Conservation (phyloP, 2,329 filamentous ascomycete species). For the Colletotrichum higginsianum region DNA sequence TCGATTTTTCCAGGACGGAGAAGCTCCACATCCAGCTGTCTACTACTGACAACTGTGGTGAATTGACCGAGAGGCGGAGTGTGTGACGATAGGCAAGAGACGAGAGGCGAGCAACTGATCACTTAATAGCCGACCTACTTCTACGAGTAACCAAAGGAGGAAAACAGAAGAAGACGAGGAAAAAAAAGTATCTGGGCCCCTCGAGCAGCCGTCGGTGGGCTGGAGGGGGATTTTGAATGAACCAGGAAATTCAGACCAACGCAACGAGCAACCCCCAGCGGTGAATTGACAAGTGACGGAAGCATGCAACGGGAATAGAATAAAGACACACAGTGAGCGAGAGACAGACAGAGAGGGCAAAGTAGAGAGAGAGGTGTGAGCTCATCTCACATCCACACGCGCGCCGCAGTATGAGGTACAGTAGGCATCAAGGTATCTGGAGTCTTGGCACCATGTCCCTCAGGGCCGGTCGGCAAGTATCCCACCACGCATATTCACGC, state of each 20-base stretch:
- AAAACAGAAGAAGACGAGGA: neutral
- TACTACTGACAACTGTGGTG: neutral
- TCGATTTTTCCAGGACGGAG: slow-evolving; percentile 38
- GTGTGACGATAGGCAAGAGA: neutral
- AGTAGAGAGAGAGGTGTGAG: slow-evolving; percentile 41
- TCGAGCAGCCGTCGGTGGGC: slow-evolving; percentile 30
- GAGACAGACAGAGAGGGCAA: neutral
- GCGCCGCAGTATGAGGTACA: neutral
- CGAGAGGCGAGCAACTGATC: neutral
- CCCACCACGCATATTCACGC: neutral
- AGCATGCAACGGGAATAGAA: slow-evolving; percentile 33
- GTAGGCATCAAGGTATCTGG: slow-evolving; percentile 12
- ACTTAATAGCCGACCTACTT: neutral
- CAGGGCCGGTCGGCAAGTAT: neutral
- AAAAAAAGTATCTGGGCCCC: neutral
- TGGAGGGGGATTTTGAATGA: slow-evolving; percentile 41
- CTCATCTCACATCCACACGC: slow-evolving; percentile 35
- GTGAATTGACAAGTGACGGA: slow-evolving; percentile 41
- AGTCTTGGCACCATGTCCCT: slow-evolving; percentile 30
- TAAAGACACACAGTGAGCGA: neutral
- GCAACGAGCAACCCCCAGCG: slow-evolving; percentile 18
- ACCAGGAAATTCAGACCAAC: slow-evolving; percentile 32
- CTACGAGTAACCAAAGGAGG: neutral
- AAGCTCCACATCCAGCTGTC: slow-evolving; percentile 40
- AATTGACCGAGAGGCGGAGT: slow-evolving; percentile 25